Evolutionary conservation across 2,329 filamentous ascomycete species (phyloP).

Genomic region (Chrysosporium keratinophilum): DNA sequence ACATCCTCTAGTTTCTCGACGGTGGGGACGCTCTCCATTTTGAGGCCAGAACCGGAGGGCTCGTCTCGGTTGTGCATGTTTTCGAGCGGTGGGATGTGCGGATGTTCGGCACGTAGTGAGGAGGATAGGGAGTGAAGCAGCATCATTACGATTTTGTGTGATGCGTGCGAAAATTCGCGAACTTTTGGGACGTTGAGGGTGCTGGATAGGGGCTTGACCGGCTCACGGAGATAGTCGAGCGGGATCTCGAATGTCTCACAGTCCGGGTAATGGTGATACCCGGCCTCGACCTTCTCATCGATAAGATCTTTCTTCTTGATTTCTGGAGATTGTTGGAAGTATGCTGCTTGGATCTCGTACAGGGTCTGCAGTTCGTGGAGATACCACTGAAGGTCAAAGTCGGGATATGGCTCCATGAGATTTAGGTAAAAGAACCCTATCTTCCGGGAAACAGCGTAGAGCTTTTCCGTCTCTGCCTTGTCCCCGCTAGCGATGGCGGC

Average conservation of each 20-base stretch:
- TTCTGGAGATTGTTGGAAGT: neutral
- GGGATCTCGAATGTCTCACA: neutral
- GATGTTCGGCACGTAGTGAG: neutral
- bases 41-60: neutral
- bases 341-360: neutral
- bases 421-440: slow-evolving; percentile 3
- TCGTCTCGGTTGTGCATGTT: neutral
- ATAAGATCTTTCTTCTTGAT: neutral
- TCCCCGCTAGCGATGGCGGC: neutral
- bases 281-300: neutral
- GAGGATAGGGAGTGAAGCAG: neutral
- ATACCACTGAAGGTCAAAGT: neutral
- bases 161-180: neutral
- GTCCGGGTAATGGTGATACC: neutral
- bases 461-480: neutral
- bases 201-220: neutral
- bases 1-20: neutral
- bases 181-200: neutral
- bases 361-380: neutral
- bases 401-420: neutral
- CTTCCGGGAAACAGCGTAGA: neutral
- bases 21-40: neutral
- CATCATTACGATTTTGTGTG: neutral
- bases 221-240: neutral
- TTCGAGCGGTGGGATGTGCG: neutral